Evolutionary conservation across 257 asterid species (phyloP), one percentile per base, ranked within the genome.

Genomic region (Petunia secreta): DNA sequence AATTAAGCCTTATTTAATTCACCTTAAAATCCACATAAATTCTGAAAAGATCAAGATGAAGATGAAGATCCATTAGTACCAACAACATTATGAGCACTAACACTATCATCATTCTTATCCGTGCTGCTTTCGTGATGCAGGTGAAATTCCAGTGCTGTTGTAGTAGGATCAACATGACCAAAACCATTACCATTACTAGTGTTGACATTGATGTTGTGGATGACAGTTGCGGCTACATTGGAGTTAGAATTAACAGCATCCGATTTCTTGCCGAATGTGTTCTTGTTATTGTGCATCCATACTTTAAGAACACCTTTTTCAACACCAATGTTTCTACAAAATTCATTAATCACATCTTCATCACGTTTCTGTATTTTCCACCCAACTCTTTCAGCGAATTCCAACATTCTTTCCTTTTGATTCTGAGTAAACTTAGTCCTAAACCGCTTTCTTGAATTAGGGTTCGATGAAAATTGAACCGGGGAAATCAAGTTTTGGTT

Each of bases 61-160:
- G 89, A 89, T 41, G 90, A 89, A 15, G 92, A 89, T 48, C 91
- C 94, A 88, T 90, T 86, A 79, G 91, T 83, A 50, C 86, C 87
- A 68, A 83, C 82, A 59, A 78, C 88, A 48, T 25, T 25, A 25
- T 64, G 87, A 53, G 74, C 85, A 13, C 83, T 63, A 8, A 62
- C 54, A 69, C 63, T 82, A n/a, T 71, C 76, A 68, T 82, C 78
- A 74, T 62, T 76, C 62, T 58, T 46, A 14, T 85, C 87, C 44
- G 55, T 83, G 68, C 78, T 37, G 15, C 69, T 82, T 9, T 79
- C 88, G 53, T 50, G 85, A n/a, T 85, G 79, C 82, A 84, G 86
- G 84, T 78, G 87, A 87, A 63, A 75, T 38, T 81, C 71, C 14
- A 44, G 55, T 48, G 59, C 53, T 39, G 64, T 39, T 54, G 76